phyloP scores from a whole-genome alignment of 1,284 basidiomycete genomes.

The Boletellus dicymbophilus region DNA sequence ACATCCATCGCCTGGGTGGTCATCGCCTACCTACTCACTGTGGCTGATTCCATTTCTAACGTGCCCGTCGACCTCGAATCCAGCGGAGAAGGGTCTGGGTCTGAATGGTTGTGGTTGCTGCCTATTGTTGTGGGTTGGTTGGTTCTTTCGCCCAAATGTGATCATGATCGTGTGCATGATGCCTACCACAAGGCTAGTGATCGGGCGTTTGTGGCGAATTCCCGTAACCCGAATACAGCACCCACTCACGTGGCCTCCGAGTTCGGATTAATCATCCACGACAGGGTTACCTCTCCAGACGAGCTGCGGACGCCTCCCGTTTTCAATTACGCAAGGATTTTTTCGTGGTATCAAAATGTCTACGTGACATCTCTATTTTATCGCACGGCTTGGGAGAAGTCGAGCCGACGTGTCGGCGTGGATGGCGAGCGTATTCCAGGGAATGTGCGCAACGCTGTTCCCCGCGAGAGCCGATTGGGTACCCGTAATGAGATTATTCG shows the following conservation, averaged over 20 bases:
- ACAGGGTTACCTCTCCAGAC: constrained; percentile 15
- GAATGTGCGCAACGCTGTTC: background rate
- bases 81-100: constrained; percentile 39
- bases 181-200: constrained; percentile 37
- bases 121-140: constrained; percentile 44
- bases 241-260: constrained; percentile 7
- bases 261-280: constrained; percentile 22
- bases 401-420: constrained; percentile 1
- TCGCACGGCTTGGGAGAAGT: constrained; percentile 18
- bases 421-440: background rate
- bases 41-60: constrained; percentile 39
- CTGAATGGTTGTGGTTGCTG: constrained; percentile 44
- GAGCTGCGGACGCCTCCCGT: constrained; percentile 28
- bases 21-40: constrained; percentile 43
- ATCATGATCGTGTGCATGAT: constrained; percentile 31
- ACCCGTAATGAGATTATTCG: constrained; percentile 24
- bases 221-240: background rate
- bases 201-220: constrained; percentile 5
- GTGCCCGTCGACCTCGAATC: constrained; percentile 24
- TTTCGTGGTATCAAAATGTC: constrained; percentile 26
- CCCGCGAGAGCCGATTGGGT: constrained; percentile 23
- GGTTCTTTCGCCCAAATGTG: constrained; percentile 42
- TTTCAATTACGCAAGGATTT: constrained; percentile 32
- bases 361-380: constrained; percentile 24
- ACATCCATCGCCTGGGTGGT: constrained; percentile 43